Conservation (phyloP, 176 grass and related monocot species). For the Poa annua region DNA sequence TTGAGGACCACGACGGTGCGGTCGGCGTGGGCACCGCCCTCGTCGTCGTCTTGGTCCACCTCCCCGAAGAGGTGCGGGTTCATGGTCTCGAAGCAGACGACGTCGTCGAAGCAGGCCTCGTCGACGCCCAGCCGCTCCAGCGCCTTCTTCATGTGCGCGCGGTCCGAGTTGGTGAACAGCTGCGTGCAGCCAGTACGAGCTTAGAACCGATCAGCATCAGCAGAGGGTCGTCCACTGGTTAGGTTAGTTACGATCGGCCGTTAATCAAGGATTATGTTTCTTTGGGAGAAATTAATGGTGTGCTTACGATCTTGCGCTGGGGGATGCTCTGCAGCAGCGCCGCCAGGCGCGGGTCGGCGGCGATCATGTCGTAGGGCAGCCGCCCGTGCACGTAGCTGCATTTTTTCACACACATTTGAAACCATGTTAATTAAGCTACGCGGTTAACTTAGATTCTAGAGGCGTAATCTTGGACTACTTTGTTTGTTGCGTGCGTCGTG, state of each 20-base stretch:
- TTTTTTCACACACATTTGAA: neutral
- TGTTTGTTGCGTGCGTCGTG: too few relatives aligned
- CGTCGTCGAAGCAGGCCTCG: conserved; percentile 63
- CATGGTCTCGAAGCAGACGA: conserved; percentile 98
- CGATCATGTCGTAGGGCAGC: conserved; percentile 75
- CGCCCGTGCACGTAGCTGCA: conserved; percentile 87
- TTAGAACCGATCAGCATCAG: neutral
- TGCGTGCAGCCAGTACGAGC: conserved; percentile 2
- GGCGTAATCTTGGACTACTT: too few relatives aligned
- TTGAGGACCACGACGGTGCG: conserved; percentile 58
- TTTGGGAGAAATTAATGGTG: neutral
- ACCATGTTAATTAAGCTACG: neutral
- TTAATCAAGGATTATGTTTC: neutral
- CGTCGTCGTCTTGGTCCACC: neutral
- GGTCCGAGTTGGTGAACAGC: conserved; percentile 95
- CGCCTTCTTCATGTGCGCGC: conserved; percentile 57
- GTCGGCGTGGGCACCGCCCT: neutral
- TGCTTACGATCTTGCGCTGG: conserved; percentile 84
- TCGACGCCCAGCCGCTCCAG: conserved; percentile 70
- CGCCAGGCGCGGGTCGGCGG: conserved; percentile 60
- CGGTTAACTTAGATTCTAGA: too few relatives aligned
- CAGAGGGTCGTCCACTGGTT: neutral
- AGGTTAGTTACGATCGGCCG: neutral
- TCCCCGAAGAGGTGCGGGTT: conserved; percentile 75
- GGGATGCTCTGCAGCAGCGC: conserved; percentile 66